phyloP scores from a whole-genome alignment of 805 yeast genomes.

The Wickerhamomyces bisporus region DNA sequence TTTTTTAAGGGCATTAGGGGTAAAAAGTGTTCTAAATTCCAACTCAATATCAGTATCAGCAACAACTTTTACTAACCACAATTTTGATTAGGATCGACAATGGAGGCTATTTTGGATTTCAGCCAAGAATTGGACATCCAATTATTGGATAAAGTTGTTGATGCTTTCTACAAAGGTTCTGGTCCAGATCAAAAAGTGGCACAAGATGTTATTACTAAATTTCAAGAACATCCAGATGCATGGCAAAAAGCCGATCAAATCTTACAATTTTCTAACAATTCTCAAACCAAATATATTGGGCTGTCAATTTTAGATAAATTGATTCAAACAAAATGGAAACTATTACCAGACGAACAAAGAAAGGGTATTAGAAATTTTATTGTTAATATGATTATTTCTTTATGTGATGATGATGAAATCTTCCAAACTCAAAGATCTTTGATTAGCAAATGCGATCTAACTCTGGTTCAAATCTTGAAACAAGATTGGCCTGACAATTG shows the following conservation, averaged over 20 bases:
- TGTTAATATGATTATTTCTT: slow-evolving; percentile 86
- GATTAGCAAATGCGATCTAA: slow-evolving; percentile 88
- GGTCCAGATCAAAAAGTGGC: slow-evolving; percentile 67
- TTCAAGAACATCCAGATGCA: slow-evolving; percentile 91
- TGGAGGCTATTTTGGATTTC: slow-evolving; percentile 90
- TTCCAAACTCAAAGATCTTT: slow-evolving; percentile 73
- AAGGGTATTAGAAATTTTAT: slow-evolving; percentile 90
- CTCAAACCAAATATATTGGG: slow-evolving; percentile 92
- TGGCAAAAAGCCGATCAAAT: slow-evolving; percentile 94
- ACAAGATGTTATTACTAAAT: slow-evolving; percentile 64
- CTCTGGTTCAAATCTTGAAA: slow-evolving; percentile 88
- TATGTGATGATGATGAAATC: slow-evolving; percentile 77
- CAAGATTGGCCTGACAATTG: slow-evolving; percentile 99
- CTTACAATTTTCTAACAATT: slow-evolving; percentile 66
- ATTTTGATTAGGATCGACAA: no score
- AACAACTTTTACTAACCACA: no score
- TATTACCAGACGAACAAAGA: slow-evolving; percentile 83
- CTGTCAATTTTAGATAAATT: slow-evolving; percentile 83
- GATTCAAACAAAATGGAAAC: slow-evolving; percentile 90
- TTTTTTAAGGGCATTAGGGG: no score
- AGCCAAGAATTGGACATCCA: slow-evolving; percentile 75
- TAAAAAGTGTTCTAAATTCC: no score
- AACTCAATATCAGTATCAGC: no score
- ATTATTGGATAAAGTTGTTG: slow-evolving; percentile 78
- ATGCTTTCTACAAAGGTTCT: slow-evolving; percentile 74